These are phyloP conservation scores for Hypoxylon subgilvum DNA, from an alignment of 495 filamentous ascomycete species.

Conservation along the genomic window DNA sequence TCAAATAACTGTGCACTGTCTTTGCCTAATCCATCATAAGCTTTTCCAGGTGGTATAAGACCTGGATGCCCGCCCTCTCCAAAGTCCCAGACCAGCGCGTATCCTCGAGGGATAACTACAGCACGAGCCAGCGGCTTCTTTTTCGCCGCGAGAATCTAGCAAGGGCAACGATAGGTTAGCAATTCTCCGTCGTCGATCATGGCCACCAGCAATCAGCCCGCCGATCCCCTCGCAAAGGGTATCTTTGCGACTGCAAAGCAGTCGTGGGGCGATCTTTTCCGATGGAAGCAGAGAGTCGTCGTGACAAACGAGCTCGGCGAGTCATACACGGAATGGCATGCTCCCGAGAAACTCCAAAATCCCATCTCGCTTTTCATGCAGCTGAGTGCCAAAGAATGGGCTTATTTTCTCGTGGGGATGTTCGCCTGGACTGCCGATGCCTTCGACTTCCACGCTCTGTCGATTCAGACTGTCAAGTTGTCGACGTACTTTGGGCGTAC, in stretches of 20 bases:
- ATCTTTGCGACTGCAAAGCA: conserved; percentile 64
- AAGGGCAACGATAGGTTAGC: background rate
- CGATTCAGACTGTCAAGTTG: conserved; percentile 72
- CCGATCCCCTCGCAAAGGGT: conserved; percentile 66
- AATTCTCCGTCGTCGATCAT: conserved; percentile 8
- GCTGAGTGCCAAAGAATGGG: conserved; percentile 62
- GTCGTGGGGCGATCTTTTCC: conserved; percentile 66
- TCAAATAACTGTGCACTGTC: background rate
- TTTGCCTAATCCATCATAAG: background rate
- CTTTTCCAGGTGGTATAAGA: conserved; percentile 9
- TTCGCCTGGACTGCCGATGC: conserved; percentile 72
- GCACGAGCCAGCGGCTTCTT: background rate
- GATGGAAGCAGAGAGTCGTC: conserved; percentile 69
- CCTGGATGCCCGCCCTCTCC: background rate
- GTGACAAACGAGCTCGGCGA: conserved; percentile 65
- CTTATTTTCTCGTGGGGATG: conserved; percentile 69
- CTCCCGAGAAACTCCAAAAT: conserved; percentile 63
- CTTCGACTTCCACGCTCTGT: conserved; percentile 78
- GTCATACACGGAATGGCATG: conserved; percentile 63
- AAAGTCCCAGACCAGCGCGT: background rate
- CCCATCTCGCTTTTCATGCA: conserved; percentile 65
- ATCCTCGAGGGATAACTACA: background rate
- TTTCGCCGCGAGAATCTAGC: background rate
- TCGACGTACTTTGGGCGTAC: conserved; percentile 66
- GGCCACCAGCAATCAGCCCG: conserved; percentile 51